phyloP scores from a whole-genome alignment of 352 stramenopile genomes.

The Phytophthora lateralis region DNA sequence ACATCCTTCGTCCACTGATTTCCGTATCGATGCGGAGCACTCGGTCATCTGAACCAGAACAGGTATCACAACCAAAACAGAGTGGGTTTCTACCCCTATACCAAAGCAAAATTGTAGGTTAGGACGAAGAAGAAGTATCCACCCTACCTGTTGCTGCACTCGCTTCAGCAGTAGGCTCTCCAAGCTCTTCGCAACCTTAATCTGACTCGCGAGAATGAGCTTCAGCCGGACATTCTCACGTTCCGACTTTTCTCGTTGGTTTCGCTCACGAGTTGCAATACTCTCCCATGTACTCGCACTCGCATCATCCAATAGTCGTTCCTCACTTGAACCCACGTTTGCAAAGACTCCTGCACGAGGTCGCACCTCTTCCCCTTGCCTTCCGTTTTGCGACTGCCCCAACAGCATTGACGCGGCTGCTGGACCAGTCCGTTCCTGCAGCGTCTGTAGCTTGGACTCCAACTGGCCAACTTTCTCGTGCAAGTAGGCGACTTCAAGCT shows the following conservation, averaged over 20 bases:
- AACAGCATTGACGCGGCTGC: not conserved
- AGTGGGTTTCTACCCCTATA: not conserved
- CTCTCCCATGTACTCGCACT: slow-evolving; percentile 18
- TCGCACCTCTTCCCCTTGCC: not conserved
- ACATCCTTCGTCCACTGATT: slow-evolving; percentile 16
- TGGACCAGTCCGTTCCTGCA: slow-evolving; percentile 5
- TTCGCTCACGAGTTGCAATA: slow-evolving; percentile 16
- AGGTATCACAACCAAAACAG: not conserved
- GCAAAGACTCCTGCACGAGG: not conserved
- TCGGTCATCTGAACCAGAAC: slow-evolving; percentile 16
- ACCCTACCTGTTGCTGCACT: slow-evolving; percentile 19
- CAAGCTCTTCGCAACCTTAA: slow-evolving; percentile 50
- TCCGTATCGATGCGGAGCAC: slow-evolving; percentile 25
- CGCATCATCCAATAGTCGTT: not conserved
- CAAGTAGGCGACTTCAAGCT: slow-evolving; percentile 47
- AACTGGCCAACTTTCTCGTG: slow-evolving; percentile 42
- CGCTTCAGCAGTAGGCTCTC: slow-evolving; percentile 44
- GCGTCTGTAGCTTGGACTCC: slow-evolving; percentile 31
- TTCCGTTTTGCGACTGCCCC: not conserved
- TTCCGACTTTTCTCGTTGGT: slow-evolving; percentile 22
- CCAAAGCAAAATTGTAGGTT: not conserved
- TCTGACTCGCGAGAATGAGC: slow-evolving; percentile 47
- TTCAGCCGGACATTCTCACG: slow-evolving; percentile 41
- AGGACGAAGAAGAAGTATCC: not conserved
- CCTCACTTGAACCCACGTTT: not conserved